Percentiles rank a stretch among this genome's conserved stretches.
Conservation (phyloP, 2,329 filamentous ascomycete species). For the Trichoderma sp. region DNA sequence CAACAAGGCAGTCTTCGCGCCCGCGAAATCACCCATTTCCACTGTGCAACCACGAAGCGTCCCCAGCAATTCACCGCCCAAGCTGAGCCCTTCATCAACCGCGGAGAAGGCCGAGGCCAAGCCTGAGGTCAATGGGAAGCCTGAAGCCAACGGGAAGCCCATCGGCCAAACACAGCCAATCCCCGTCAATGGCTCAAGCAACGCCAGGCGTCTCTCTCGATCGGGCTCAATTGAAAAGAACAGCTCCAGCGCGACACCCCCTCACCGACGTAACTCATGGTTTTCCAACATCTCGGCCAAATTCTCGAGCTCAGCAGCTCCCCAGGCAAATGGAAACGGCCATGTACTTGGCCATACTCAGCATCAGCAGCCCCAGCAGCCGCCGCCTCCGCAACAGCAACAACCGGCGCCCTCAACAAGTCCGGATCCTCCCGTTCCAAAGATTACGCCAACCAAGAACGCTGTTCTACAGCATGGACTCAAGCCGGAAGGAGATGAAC, state of each 20-base stretch:
- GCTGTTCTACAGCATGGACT: conserved; percentile 62
- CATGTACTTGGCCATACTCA: not conserved
- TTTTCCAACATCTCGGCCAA: conserved; percentile 92
- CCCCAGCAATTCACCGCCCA: conserved; percentile 36
- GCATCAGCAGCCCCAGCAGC: conserved; percentile 27
- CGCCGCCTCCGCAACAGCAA: conserved; percentile 26
- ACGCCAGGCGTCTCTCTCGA: conserved; percentile 38
- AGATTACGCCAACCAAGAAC: conserved; percentile 57
- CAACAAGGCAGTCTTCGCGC: conserved; percentile 38
- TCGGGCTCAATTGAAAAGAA: conserved; percentile 45
- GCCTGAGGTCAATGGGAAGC: not conserved
- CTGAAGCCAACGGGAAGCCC: conserved; percentile 31
- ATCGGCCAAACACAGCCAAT: conserved; percentile 33
- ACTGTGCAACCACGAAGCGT: conserved; percentile 42
- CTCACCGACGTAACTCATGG: conserved; percentile 76
- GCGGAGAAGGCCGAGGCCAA: conserved; percentile 33
- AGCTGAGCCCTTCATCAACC: conserved; percentile 37
- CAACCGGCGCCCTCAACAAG: conserved; percentile 38
- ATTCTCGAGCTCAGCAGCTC: conserved; percentile 71
- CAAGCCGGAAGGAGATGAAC: conserved; percentile 62
- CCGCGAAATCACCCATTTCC: conserved; percentile 33
- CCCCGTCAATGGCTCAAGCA: conserved; percentile 34
- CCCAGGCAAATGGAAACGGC: conserved; percentile 37
- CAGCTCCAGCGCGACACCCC: conserved; percentile 40
- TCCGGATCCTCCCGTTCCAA: conserved; percentile 46